phyloP scores from a whole-genome alignment of 139 green algal genomes.

The Auxenochlorella pyrenoidosa region DNA sequence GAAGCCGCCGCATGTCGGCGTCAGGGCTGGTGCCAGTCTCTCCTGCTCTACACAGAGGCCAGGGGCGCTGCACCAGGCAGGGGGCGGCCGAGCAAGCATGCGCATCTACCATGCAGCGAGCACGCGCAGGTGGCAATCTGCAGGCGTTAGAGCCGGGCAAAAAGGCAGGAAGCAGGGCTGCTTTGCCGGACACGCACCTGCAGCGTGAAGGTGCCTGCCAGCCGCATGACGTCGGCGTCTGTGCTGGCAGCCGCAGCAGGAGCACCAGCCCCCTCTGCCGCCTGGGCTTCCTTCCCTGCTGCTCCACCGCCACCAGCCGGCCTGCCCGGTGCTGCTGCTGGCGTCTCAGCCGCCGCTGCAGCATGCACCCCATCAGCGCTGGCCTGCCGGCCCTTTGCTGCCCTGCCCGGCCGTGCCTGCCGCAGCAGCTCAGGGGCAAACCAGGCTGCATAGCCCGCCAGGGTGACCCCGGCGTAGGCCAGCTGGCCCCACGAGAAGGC shows the following conservation, averaged over 20 bases:
- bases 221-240: conserved; percentile 8
- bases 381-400: background rate
- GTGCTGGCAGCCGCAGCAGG: background rate
- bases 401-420: background rate
- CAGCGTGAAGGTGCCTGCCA: conserved; percentile 41
- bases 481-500: conserved; percentile 74
- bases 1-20: too few species aligned
- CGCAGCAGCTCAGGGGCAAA: conserved; percentile 23
- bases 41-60: too few species aligned
- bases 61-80: background rate
- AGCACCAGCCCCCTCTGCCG: background rate
- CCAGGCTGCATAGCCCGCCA: conserved; percentile 53
- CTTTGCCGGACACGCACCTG: conserved; percentile 45
- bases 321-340: background rate
- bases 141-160: too few species aligned
- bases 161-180: too few species aligned
- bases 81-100: too few species aligned
- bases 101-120: background rate
- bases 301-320: background rate
- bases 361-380: background rate
- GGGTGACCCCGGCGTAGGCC: conserved; percentile 54
- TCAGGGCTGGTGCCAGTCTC: too few species aligned
- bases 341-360: background rate
- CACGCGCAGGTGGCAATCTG: background rate
- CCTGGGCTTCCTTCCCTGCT: background rate